A percentile compares a stretch with the other conserved stretches of the same genome.
These are phyloP conservation scores for Biscogniauxia mediterranea DNA, from an alignment of 2,329 filamentous ascomycete species.

Conservation along the genomic window DNA sequence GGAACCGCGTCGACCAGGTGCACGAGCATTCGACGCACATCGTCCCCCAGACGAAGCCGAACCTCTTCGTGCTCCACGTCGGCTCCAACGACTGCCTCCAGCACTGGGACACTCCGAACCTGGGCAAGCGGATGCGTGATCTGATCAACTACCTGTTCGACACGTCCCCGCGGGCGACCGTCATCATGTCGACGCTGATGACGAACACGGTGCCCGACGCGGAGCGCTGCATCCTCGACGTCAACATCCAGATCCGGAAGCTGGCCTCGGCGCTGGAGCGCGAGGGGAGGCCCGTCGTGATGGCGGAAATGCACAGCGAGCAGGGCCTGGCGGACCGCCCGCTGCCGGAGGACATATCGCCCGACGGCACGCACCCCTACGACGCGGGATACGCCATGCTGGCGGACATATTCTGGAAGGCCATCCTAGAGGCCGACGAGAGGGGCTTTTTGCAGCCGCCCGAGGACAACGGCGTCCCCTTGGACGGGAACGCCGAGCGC, in stretches of 20 bases:
- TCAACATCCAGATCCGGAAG: slow-evolving; percentile 24
- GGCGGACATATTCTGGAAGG: slow-evolving; percentile 23
- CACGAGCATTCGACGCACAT: slow-evolving; percentile 17
- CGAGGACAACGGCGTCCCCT: slow-evolving; percentile 16
- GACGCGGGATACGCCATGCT: slow-evolving; percentile 26
- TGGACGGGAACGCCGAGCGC: slow-evolving; percentile 16
- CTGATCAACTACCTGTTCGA: slow-evolving; percentile 25
- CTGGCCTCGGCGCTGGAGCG: slow-evolving; percentile 11
- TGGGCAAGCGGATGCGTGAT: slow-evolving; percentile 18
- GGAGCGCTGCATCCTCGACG: slow-evolving; percentile 21
- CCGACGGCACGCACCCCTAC: slow-evolving; percentile 27
- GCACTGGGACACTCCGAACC: slow-evolving; percentile 19
- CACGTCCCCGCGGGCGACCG: slow-evolving; percentile 20
- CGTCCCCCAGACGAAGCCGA: slow-evolving; percentile 22
- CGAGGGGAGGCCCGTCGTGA: slow-evolving; percentile 10
- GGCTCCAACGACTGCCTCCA: slow-evolving; percentile 32
- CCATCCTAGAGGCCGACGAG: slow-evolving; percentile 21
- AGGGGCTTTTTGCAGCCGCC: slow-evolving; percentile 17
- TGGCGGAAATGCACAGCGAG: slow-evolving; percentile 23
- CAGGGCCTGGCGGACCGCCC: slow-evolving; percentile 18
- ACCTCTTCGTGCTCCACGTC: slow-evolving; percentile 30
- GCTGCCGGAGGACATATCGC: slow-evolving; percentile 17
- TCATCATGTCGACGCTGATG: slow-evolving; percentile 29
- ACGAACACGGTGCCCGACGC: slow-evolving; percentile 20
- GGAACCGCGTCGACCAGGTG: slow-evolving; percentile 28